Base-by-base conservation (phyloP, 495 filamentous ascomycete species). In the Lichina pygmaea region DNA sequence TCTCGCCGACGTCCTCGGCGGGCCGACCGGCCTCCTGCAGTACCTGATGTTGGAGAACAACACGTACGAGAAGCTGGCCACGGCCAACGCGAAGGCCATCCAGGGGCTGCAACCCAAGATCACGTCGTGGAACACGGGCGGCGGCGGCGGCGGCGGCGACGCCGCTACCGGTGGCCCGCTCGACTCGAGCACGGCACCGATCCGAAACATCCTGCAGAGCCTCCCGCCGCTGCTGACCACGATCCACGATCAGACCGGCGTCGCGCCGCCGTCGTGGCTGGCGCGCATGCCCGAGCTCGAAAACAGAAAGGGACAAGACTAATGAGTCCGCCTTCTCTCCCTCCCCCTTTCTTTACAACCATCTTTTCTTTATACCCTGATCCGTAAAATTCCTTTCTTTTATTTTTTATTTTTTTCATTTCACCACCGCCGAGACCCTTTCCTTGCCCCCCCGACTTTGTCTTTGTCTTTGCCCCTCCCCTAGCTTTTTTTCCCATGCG, bases 81-180 rank as follows among this genome's bases (percentile, higher is more conserved):
- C 73, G 50, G 73, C 73, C 40, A 80, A 80, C 51, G 81, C 76
- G 17, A 51, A 62, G 37, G 81, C 80, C 17, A 69, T 89, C 58
- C 63, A 73, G 41, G 81, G 81, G 43, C 60, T 89, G 51, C 70
- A 81, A 53, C 81, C 81, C 46, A 89, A 86, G 73, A 89, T 89
- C 60, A 82, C 72, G 43, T 68, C 83, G 8, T 89, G 81, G 81
- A 86, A 85, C 57, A 86, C 81, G 33, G 79, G 45, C 31, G 34
- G 15, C 8, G 6, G 33, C 16, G 45, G 45, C 12, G 45, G 42
- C 10, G 38, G 34, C 13, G 12, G 2, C 32, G 15, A 3, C 31
- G 42, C 39, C 57, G 55, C 6, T 66, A 70, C 55, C 24, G 24
- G 24, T 24, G 24, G 24, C 24, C 2, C 24, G 4, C 24, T 24